Evolutionary conservation across 768 basidiomycete genomes (phyloP).

Genomic region (Sporobolomyces roseus): DNA sequence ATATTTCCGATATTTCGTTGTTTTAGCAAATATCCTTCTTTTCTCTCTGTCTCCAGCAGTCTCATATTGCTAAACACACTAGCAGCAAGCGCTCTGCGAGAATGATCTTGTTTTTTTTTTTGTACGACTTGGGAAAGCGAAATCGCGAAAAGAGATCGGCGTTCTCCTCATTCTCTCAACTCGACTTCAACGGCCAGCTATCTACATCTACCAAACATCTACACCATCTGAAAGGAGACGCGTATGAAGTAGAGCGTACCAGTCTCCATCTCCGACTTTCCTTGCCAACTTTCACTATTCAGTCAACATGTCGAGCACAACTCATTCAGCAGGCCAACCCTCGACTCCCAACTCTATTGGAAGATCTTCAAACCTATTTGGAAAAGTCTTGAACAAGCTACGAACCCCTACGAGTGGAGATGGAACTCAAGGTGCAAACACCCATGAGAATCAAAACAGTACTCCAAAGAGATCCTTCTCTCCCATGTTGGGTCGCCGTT

Average conservation of each 20-base stretch:
- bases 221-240: neutral
- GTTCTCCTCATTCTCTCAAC: no score
- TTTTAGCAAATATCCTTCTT: no score
- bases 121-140: no score
- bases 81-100: no score
- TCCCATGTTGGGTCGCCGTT: conserved; percentile 1
- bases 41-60: no score
- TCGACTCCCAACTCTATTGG: conserved; percentile 15
- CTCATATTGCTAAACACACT: no score
- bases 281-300: neutral
- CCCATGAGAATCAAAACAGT: neutral
- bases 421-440: neutral
- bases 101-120: no score
- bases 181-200: neutral
- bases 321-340: neutral
- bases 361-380: conserved; percentile 19
- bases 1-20: no score
- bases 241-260: no score
- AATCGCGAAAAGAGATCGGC: no score
- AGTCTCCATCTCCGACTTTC: neutral
- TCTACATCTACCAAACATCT: no score
- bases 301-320: neutral
- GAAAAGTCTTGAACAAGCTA: conserved; percentile 34
- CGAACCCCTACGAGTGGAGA: conserved; percentile 8
- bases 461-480: conserved; percentile 14